A percentile compares a stretch with the other conserved stretches of the same genome.
These are phyloP conservation scores for Apophysomyces sp. DNA, from an alignment of 371 early-diverging fungal species.

Conservation along the genomic window DNA sequence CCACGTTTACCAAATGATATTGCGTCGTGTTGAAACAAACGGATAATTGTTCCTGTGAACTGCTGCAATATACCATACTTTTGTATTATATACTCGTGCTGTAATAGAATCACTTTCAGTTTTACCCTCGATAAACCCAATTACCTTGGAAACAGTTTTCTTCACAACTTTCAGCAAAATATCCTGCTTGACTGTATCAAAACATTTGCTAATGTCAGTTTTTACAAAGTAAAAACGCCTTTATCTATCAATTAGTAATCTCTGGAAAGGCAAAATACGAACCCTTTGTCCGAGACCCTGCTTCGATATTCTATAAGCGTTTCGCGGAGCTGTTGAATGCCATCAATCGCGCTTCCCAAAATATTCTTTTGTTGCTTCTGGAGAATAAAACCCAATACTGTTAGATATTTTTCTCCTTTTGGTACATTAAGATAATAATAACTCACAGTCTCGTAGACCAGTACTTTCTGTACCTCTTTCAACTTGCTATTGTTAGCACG, in stretches of 20 bases:
- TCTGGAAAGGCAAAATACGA: not conserved
- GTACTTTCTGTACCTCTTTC: not conserved
- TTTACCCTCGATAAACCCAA: not conserved
- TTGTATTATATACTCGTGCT: slow-evolving; percentile 64
- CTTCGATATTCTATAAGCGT: slow-evolving; percentile 49
- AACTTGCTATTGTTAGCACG: slow-evolving; percentile 11
- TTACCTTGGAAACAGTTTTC: slow-evolving; percentile 49
- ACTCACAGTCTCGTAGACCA: slow-evolving; percentile 48
- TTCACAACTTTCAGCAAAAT: slow-evolving; percentile 60
- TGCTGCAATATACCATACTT: slow-evolving; percentile 39
- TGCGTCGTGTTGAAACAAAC: slow-evolving; percentile 16
- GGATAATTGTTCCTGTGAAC: slow-evolving; percentile 24
- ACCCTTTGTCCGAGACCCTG: not conserved
- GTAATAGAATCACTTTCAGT: not conserved
- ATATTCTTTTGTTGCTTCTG: slow-evolving; percentile 19
- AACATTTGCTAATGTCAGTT: slow-evolving; percentile 76
- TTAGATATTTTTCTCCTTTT: not conserved
- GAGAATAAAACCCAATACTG: not conserved
- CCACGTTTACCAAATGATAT: slow-evolving; percentile 1
- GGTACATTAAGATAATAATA: not conserved
- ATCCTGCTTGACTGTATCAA: slow-evolving; percentile 78
- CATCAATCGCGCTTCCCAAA: slow-evolving; percentile 52
- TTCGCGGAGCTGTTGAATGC: slow-evolving; percentile 55
- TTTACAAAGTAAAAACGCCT: slow-evolving; percentile 73
- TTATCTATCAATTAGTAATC: not conserved